Conservation (phyloP, 352 stramenopile genomes). For the Globisporangium splendens region DNA sequence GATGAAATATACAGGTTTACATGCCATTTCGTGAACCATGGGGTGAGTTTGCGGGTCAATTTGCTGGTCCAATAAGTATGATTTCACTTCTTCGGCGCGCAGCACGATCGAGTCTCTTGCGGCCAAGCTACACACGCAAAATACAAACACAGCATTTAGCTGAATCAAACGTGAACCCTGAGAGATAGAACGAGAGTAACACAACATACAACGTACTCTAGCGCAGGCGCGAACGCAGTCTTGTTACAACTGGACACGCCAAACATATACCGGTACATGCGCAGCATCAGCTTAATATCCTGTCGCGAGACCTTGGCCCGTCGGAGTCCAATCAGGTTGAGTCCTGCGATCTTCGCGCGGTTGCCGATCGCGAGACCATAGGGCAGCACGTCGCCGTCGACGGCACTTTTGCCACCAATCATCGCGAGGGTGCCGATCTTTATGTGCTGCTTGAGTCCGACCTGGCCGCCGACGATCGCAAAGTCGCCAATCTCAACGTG, state of each 20-base stretch:
- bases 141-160: constrained; percentile 2
- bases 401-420: constrained; percentile 73
- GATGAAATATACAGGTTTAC: background rate
- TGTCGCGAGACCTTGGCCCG: constrained; percentile 54
- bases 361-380: constrained; percentile 76
- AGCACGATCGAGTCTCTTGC: constrained; percentile 48
- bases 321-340: constrained; percentile 76
- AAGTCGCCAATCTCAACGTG: constrained; percentile 74
- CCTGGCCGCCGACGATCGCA: constrained; percentile 75
- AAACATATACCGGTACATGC: constrained; percentile 78
- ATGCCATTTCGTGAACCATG: constrained; percentile 62
- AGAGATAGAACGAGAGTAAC: background rate
- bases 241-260: constrained; percentile 43
- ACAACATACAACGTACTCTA: constrained; percentile 39
- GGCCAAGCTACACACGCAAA: constrained; percentile 32
- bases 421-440: constrained; percentile 69
- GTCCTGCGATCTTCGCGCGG: constrained; percentile 63
- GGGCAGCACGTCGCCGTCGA: constrained; percentile 80
- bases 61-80: constrained; percentile 42
- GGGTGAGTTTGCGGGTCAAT: constrained; percentile 27
- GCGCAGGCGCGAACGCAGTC: constrained; percentile 65
- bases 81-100: constrained; percentile 51
- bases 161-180: background rate
- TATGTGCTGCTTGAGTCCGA: constrained; percentile 76
- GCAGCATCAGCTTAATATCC: constrained; percentile 77